phyloP scores from a whole-genome alignment of 78 protist species.

The Polysphondylium violaceum region DNA sequence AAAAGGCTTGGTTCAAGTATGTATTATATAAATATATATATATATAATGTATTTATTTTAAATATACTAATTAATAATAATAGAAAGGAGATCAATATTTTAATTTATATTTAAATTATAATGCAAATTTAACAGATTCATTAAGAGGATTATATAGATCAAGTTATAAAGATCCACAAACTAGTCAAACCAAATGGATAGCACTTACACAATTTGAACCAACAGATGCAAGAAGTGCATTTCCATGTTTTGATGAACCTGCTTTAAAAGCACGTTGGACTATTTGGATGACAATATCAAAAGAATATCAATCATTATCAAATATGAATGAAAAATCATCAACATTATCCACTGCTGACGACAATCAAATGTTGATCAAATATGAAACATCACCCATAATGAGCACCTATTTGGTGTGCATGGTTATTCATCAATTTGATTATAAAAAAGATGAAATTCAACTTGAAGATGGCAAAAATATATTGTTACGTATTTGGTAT shows the following conservation, averaged over 20 bases:
- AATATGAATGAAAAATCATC: constrained; percentile 30
- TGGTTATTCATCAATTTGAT: constrained; percentile 88
- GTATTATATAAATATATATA: neutral
- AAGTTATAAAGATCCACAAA: constrained; percentile 4
- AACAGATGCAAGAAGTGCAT: constrained; percentile 63
- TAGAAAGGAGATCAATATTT: constrained; percentile 41
- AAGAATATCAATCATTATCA: constrained; percentile 30
- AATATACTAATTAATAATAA: neutral
- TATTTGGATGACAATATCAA: constrained; percentile 15
- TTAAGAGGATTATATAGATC: constrained; percentile 73
- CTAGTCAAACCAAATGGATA: constrained; percentile 5
- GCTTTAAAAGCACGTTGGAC: constrained; percentile 75
- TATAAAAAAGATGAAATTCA: neutral
- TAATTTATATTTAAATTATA: constrained; percentile 10
- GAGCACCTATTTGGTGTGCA: constrained; percentile 94
- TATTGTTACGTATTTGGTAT: constrained; percentile 84
- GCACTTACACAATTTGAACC: constrained; percentile 81
- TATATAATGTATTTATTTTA: neutral
- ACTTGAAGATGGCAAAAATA: neutral
- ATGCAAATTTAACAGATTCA: constrained; percentile 19
- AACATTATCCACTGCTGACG: neutral
- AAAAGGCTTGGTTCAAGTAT: neutral
- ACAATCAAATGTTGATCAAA: neutral
- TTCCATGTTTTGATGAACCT: constrained; percentile 84
- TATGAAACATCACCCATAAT: constrained; percentile 86